These are phyloP conservation scores for Claviceps sp. DNA, from an alignment of 2,329 filamentous ascomycete species.

Conservation along the genomic window DNA sequence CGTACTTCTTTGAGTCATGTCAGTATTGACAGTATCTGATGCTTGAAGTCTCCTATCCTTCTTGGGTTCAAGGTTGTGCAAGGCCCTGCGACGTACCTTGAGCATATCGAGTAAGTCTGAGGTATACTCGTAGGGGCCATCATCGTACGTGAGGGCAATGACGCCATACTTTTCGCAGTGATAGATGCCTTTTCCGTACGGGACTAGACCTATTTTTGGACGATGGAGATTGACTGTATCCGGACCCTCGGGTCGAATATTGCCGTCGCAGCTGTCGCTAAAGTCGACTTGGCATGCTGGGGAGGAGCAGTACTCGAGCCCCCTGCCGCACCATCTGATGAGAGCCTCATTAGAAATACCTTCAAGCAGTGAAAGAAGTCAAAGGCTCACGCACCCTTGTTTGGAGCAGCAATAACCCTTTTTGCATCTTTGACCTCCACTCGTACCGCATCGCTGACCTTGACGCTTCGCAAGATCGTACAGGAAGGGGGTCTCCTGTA, in stretches of 20 bases:
- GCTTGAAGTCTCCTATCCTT: background rate
- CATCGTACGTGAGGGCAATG: conserved; percentile 32
- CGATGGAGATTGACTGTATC: conserved; percentile 41
- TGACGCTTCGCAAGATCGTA: background rate
- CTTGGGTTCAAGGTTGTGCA: background rate
- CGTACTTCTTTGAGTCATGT: conserved; percentile 16
- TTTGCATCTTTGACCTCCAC: conserved; percentile 14
- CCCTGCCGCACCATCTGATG: conserved; percentile 41
- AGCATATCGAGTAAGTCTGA: conserved; percentile 26
- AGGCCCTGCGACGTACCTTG: background rate
- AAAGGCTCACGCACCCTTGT: conserved; percentile 21
- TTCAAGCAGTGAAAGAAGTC: background rate
- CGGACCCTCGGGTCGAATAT: conserved; percentile 34
- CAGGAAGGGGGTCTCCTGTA: background rate
- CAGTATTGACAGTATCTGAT: background rate
- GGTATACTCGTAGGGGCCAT: conserved; percentile 31
- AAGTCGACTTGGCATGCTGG: conserved; percentile 49
- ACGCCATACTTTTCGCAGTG: conserved; percentile 20
- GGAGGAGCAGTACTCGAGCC: conserved; percentile 41
- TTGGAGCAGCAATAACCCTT: conserved; percentile 27
- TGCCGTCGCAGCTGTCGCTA: conserved; percentile 48
- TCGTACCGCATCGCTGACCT: background rate
- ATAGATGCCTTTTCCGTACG: conserved; percentile 41
- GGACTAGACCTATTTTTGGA: conserved; percentile 36
- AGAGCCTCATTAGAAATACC: background rate